These are phyloP conservation scores for Sarocladium strictum DNA, from an alignment of 2,329 filamentous ascomycete genomes.

Conservation along the genomic window DNA sequence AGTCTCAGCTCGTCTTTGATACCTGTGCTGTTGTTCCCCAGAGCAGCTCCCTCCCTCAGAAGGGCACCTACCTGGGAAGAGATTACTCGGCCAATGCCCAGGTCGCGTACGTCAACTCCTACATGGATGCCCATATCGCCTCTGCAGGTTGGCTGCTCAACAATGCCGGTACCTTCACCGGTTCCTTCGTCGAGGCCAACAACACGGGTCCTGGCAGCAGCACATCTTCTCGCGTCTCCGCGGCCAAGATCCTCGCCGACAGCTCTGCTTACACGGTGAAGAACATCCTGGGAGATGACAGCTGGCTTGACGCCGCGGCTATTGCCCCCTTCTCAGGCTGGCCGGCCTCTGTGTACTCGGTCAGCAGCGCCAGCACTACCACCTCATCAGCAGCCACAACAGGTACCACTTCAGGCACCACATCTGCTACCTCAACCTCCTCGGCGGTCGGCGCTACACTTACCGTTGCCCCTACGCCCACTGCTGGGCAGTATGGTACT, in stretches of 20 bases:
- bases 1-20: slow-evolving; percentile 36
- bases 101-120: slow-evolving; percentile 24
- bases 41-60: slow-evolving; percentile 18
- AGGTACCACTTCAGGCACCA: background rate
- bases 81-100: slow-evolving; percentile 20
- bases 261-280: slow-evolving; percentile 46
- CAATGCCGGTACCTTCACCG: slow-evolving; percentile 17
- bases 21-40: slow-evolving; percentile 29
- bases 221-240: slow-evolving; percentile 17
- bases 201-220: slow-evolving; percentile 25
- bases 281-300: slow-evolving; percentile 22
- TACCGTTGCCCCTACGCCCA: slow-evolving; percentile 25
- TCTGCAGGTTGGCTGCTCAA: slow-evolving; percentile 21
- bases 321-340: slow-evolving; percentile 22
- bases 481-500: slow-evolving; percentile 31
- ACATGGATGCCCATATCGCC: slow-evolving; percentile 21
- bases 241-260: slow-evolving; percentile 22
- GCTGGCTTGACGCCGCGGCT: slow-evolving; percentile 24
- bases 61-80: slow-evolving; percentile 21
- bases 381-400: background rate
- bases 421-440: background rate
- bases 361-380: slow-evolving; percentile 11
- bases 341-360: slow-evolving; percentile 21
- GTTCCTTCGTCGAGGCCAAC: slow-evolving; percentile 24
- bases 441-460: background rate